phyloP scores from a whole-genome alignment of 805 yeast species.

The Saccharomyces jurei region DNA sequence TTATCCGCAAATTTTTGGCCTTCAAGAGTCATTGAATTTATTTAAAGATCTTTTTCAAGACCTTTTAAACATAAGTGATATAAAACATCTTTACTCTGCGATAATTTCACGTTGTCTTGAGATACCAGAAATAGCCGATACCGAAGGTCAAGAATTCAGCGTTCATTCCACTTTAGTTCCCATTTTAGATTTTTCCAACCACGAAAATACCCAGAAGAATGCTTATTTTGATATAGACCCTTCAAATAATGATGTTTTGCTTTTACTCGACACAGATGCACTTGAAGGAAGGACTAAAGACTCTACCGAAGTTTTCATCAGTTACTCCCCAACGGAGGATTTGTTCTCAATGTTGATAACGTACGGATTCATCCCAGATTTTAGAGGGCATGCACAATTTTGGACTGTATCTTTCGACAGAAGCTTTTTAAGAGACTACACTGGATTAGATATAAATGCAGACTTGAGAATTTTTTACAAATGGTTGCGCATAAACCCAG shows the following conservation, averaged over 20 bases:
- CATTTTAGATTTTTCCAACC: conserved; percentile 60
- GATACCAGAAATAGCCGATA: conserved; percentile 42
- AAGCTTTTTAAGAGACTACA: conserved; percentile 4
- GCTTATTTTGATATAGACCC: conserved; percentile 57
- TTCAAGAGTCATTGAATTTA: conserved; percentile 2
- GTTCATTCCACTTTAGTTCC: conserved; percentile 57
- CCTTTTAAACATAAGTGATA: conserved; percentile 11
- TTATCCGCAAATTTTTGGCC: conserved; percentile 12
- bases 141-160: conserved; percentile 32
- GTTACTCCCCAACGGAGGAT: conserved; percentile 40
- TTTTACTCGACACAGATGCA: conserved; percentile 25
- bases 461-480: conserved; percentile 26
- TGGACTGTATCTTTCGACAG: conserved; percentile 17
- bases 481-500: conserved; percentile 34
- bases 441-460: not conserved
- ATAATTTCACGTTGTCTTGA: conserved; percentile 55
- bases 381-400: conserved; percentile 9
- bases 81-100: conserved; percentile 34
- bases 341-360: conserved; percentile 32
- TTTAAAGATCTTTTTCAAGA: conserved; percentile 15
- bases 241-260: conserved; percentile 35
- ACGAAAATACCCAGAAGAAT: conserved; percentile 37
- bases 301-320: conserved; percentile 35
- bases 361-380: conserved; percentile 42
- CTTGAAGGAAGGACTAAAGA: conserved; percentile 1